Percentiles rank a stretch among this genome's conserved stretches.
phyloP scores from a whole-genome alignment of 192 early-diverging fungal species.

The Linderina pennispora region DNA sequence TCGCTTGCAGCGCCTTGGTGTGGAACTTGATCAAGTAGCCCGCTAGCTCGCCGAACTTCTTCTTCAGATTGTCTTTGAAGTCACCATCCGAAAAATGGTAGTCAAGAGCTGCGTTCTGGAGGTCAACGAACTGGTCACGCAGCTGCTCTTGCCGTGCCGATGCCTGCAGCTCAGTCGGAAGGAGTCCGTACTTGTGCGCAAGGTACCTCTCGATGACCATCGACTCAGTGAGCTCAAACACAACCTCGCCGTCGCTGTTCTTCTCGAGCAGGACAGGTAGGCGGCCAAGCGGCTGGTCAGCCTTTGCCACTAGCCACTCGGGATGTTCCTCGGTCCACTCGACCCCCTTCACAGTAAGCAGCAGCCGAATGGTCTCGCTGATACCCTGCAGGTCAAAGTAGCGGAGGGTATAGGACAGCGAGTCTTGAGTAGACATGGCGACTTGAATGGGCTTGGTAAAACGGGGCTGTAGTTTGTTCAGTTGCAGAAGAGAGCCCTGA shows the following conservation, averaged over 20 bases:
- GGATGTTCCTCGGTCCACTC: slow-evolving; percentile 39
- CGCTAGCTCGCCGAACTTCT: slow-evolving; percentile 2
- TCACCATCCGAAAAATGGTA: background rate
- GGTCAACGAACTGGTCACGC: slow-evolving; percentile 9
- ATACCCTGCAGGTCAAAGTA: slow-evolving; percentile 17
- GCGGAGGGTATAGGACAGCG: slow-evolving; percentile 11
- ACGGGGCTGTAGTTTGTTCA: no score
- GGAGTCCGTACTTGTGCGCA: slow-evolving; percentile 33
- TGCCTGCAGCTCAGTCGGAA: slow-evolving; percentile 23
- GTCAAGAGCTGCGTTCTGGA: background rate
- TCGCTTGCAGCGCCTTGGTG: slow-evolving; percentile 26
- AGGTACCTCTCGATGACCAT: slow-evolving; percentile 51
- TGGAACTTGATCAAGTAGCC: slow-evolving; percentile 24
- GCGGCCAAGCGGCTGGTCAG: slow-evolving; percentile 38
- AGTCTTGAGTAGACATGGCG: no score
- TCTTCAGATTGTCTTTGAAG: slow-evolving; percentile 9
- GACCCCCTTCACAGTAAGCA: slow-evolving; percentile 38
- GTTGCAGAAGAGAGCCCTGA: no score
- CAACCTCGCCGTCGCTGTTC: slow-evolving; percentile 12
- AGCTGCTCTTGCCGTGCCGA: slow-evolving; percentile 28
- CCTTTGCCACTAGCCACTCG: slow-evolving; percentile 45
- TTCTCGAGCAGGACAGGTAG: slow-evolving; percentile 46
- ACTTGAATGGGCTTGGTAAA: no score
- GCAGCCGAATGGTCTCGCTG: slow-evolving; percentile 13
- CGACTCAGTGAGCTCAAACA: slow-evolving; percentile 31